Base-by-base conservation (phyloP, 495 filamentous ascomycete species). In the Hypoxylon perforatum region DNA sequence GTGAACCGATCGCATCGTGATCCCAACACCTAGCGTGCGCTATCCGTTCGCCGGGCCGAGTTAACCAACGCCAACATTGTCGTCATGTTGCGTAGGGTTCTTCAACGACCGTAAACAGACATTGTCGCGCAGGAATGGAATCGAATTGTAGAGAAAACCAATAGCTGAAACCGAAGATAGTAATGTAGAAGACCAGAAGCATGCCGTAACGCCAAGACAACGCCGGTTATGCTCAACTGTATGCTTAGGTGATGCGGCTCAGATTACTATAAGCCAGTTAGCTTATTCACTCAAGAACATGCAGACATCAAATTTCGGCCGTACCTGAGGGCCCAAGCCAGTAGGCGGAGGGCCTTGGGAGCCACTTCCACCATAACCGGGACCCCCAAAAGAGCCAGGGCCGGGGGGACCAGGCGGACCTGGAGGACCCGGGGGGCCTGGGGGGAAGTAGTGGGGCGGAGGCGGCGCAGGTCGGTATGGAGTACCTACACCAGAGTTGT, bases 401-500 rank as follows among this genome's bases (percentile, higher is more conserved):
- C 73, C 75, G 4, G 70, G 55, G 21, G 64, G 72, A 25, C 68
- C 71, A 6, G 75, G 88, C 69, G 93, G 89, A 67, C 87, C 82
- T 11, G 90, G 88, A 71, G 91, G 72, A 5, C 71, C 90, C 25
- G 14, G 89, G 11, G 30, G 30, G 30, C 30, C 30, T 33, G 92
- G 87, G 62, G 90, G 90, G 88, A 95, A 94, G 63, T 90, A 91
- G 53, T 94, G 93, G 52, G 91, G 93, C 23, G 95, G 95, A 22
- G 94, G 94, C 62, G 94, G 94, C 50, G 95, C 95, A 36, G 95
- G 95, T 51, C 95, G 90, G 76, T 99, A 99, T 50, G 95, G 95
- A 63, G 96, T 99, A 62, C 96, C 96, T 57, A 96, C 95, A 53
- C 95, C 95, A 52, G 95, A 98, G 82, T 99, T 99, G 86, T 99